Evolutionary conservation across 2,329 filamentous ascomycete genomes (phyloP).

Genomic region (Domatiomyces globalis): DNA sequence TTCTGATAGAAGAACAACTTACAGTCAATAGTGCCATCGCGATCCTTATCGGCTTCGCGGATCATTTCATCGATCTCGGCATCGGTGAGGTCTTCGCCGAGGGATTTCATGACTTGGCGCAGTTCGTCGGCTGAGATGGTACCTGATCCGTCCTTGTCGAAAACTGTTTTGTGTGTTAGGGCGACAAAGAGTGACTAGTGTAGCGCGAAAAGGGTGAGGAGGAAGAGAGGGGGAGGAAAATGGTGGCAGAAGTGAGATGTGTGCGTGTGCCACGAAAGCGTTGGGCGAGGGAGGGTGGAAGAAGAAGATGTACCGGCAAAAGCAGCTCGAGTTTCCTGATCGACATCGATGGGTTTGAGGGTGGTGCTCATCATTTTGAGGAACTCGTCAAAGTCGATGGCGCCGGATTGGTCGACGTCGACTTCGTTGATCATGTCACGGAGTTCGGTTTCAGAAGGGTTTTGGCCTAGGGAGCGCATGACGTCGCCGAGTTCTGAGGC

Average conservation of each 20-base stretch:
- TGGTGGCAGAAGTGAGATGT: too few relatives aligned
- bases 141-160: conserved; percentile 52
- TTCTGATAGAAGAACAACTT: conserved; percentile 18
- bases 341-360: conserved; percentile 47
- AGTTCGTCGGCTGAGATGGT: conserved; percentile 51
- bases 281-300: neutral
- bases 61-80: conserved; percentile 54
- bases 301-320: conserved; percentile 32
- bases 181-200: too few relatives aligned
- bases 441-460: conserved; percentile 48
- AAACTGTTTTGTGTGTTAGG: conserved; percentile 27
- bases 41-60: conserved; percentile 49
- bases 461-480: conserved; percentile 50
- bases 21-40: conserved; percentile 52
- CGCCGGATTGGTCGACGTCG: conserved; percentile 50
- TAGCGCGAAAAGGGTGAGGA: neutral
- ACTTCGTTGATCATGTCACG: conserved; percentile 56
- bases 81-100: conserved; percentile 51
- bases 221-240: neutral
- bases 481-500: conserved; percentile 49
- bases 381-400: conserved; percentile 53
- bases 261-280: too few relatives aligned
- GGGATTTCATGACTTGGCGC: conserved; percentile 48
- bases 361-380: conserved; percentile 52
- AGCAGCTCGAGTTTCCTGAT: conserved; percentile 50